A percentile compares a stretch with the other conserved stretches of the same genome.
These are phyloP conservation scores for Hyaloscypha variabilis DNA, from an alignment of 495 filamentous ascomycete species.

Conservation along the genomic window DNA sequence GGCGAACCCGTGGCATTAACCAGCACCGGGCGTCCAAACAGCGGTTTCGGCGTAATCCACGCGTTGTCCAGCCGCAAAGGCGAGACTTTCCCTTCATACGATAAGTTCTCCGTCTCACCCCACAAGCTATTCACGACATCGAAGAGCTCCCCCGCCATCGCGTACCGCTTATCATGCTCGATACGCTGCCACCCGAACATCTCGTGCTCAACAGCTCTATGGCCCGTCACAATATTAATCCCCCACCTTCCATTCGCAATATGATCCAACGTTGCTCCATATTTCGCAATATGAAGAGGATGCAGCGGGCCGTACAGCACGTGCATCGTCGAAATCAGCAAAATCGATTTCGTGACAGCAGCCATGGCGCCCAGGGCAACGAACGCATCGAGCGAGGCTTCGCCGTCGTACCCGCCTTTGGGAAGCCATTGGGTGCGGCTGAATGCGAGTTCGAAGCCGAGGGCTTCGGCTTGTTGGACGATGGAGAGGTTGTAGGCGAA, in stretches of 20 bases:
- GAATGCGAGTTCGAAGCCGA: no score
- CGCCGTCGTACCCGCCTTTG: no score
- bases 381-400: conserved; percentile 5
- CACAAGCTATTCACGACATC: conserved; percentile 9
- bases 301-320: conserved; percentile 3
- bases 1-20: conserved; percentile 8
- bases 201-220: conserved; percentile 6
- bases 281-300: conserved; percentile 10
- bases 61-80: conserved; percentile 2
- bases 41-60: conserved; percentile 2
- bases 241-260: conserved; percentile 7
- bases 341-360: conserved; percentile 2
- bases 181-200: conserved; percentile 12
- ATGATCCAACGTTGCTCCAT: conserved; percentile 6
- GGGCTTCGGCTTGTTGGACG: no score
- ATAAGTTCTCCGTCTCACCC: conserved; percentile 9
- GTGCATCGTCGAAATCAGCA: conserved; percentile 6
- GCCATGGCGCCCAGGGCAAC: conserved; percentile 8
- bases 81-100: conserved; percentile 10
- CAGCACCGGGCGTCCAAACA: background rate
- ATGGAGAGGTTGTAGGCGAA: no score
- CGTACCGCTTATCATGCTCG: conserved; percentile 11
- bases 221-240: conserved; percentile 9
- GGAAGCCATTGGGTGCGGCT: no score
- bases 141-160: conserved; percentile 5